phyloP scores from a whole-genome alignment of 768 basidiomycete genomes.

The Suillus brevipes region DNA sequence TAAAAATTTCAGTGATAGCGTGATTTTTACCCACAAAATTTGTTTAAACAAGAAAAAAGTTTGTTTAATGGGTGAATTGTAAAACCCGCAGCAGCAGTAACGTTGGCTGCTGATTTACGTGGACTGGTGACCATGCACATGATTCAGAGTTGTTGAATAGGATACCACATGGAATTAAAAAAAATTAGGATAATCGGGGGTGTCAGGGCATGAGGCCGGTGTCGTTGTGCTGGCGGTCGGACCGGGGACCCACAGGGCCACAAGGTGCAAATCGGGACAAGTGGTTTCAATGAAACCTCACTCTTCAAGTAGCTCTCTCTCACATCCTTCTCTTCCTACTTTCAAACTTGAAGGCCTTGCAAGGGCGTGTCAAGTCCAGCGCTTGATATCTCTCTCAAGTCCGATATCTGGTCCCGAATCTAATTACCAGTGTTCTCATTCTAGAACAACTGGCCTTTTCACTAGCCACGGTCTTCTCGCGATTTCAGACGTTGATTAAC shows the following conservation, averaged over 20 bases:
- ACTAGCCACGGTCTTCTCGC: slow-evolving; percentile 10
- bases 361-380: not conserved
- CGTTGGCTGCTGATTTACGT: not conserved
- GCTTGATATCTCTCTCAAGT: not conserved
- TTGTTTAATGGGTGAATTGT: not conserved
- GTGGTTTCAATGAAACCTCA: slow-evolving; percentile 8
- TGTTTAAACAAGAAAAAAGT: not conserved
- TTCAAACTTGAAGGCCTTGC: not conserved
- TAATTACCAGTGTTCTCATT: slow-evolving; percentile 12
- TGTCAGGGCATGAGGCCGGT: slow-evolving; percentile 7
- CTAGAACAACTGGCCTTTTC: slow-evolving; percentile 14
- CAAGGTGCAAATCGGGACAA: slow-evolving; percentile 9
- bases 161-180: not conserved
- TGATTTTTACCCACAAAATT: not conserved
- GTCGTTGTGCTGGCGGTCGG: slow-evolving; percentile 8
- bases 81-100: not conserved
- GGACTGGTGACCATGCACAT: not conserved
- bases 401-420: not conserved
- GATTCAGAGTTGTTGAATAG: not conserved
- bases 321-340: slow-evolving; percentile 2
- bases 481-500: slow-evolving; percentile 20
- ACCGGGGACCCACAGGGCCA: slow-evolving; percentile 6
- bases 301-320: slow-evolving; percentile 7
- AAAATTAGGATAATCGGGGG: slow-evolving; percentile 2
- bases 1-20: slow-evolving; percentile 1